A percentile compares a stretch with the other conserved stretches of the same genome.
phyloP scores from a whole-genome alignment of 257 asterid species.

The Coffea eugenioides region DNA sequence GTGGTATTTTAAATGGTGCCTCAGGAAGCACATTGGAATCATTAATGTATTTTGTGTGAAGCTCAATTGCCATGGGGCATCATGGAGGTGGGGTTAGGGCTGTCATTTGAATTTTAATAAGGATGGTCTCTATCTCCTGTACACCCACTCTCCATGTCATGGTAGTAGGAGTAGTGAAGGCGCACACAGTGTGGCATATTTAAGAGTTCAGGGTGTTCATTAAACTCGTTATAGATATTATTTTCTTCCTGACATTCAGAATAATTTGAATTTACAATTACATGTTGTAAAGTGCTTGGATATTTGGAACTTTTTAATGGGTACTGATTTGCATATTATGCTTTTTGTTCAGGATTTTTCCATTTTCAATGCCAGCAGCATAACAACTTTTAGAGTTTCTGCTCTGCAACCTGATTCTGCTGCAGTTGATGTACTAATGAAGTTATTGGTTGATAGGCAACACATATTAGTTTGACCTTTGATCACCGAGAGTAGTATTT shows the following conservation, averaged over 20 bases:
- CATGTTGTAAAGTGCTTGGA: not conserved
- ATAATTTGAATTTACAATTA: not conserved
- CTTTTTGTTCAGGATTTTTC: conserved; percentile 1
- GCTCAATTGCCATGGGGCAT: not conserved
- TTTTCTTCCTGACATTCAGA: not conserved
- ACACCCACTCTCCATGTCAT: too few relatives aligned
- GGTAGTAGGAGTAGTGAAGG: not conserved
- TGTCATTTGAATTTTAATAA: not conserved
- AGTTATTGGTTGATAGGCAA: not conserved
- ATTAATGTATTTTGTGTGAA: not conserved
- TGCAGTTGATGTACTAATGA: not conserved
- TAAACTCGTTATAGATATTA: not conserved
- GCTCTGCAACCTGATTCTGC: conserved; percentile 8
- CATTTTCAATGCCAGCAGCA: not conserved
- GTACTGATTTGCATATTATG: not conserved
- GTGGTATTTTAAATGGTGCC: not conserved
- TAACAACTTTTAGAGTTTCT: not conserved
- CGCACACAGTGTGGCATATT: not conserved
- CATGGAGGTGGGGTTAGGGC: not conserved
- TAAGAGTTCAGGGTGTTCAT: not conserved
- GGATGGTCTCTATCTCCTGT: too few relatives aligned
- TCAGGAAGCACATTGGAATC: too few relatives aligned
- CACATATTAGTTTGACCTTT: not conserved
- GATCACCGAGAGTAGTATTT: not conserved
- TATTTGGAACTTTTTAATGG: not conserved